Evolutionary conservation across 305 asterid genomes (phyloP).

Genomic region (Solanum hybrid): DNA sequence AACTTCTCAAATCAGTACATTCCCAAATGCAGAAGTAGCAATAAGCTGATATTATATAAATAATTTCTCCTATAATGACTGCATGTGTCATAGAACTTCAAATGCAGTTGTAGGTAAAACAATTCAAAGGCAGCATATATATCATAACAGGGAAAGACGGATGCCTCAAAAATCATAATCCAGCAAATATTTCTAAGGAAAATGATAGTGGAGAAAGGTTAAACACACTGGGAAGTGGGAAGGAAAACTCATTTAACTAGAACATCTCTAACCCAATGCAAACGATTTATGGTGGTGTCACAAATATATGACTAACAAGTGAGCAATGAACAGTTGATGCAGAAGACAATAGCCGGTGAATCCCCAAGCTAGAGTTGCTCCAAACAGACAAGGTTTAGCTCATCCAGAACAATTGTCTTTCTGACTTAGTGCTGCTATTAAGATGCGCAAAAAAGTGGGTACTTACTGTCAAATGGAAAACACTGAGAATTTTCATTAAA

Average conservation of each 20-base stretch:
- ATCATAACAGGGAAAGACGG: background rate
- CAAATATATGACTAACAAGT: background rate
- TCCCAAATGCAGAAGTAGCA: background rate
- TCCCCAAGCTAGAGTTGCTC: background rate
- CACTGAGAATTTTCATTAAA: background rate
- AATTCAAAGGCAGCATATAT: background rate
- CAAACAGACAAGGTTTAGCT: background rate
- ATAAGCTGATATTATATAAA: background rate
- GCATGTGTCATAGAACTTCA: background rate
- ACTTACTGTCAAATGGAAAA: background rate
- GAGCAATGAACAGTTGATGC: background rate
- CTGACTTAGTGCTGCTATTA: background rate
- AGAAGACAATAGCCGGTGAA: background rate
- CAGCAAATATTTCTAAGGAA: background rate
- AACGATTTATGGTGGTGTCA: background rate
- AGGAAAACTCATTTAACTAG: constrained; percentile 1
- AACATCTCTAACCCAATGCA: background rate
- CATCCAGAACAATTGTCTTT: background rate
- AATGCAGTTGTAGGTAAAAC: background rate
- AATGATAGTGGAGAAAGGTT: background rate
- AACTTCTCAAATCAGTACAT: constrained; percentile 1
- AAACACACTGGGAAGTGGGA: background rate
- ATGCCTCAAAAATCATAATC: background rate
- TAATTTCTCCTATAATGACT: background rate
- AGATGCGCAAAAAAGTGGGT: background rate